Conservation (phyloP, 164 flowering plant species). For the Nelumbo lutea region DNA sequence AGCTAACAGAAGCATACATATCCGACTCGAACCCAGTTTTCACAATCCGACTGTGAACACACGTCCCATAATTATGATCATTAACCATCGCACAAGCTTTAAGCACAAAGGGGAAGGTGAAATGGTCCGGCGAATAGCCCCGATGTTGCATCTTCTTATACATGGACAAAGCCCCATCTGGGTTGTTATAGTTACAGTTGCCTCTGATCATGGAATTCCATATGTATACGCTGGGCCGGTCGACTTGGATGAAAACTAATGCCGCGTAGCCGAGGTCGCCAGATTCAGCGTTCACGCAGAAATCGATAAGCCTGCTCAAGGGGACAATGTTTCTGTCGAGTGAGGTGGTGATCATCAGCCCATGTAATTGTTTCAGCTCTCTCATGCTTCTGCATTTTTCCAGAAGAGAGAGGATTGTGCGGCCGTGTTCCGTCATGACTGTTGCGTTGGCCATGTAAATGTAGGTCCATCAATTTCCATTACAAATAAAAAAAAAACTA, state of each 20-base stretch:
- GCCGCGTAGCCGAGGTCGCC: conserved; percentile 18
- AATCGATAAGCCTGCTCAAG: conserved; percentile 22
- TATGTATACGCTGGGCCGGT: conserved; percentile 22
- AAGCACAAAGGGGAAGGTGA: conserved; percentile 30
- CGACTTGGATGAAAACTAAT: conserved; percentile 15
- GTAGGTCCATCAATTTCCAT: too few relatives aligned
- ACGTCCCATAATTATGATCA: conserved; percentile 9
- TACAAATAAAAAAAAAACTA: too few relatives aligned
- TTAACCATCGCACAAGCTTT: conserved; percentile 14
- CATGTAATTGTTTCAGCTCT: conserved; percentile 23
- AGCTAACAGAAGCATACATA: conserved; percentile 21
- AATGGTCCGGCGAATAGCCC: conserved; percentile 23
- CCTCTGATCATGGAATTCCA: conserved; percentile 30
- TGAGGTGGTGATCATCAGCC: conserved; percentile 19
- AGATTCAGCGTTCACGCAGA: conserved; percentile 15
- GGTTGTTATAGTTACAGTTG: conserved; percentile 7
- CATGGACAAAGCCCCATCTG: conserved; percentile 10
- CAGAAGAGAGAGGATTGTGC: conserved; percentile 11
- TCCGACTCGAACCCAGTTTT: conserved; percentile 25
- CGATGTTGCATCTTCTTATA: conserved; percentile 22
- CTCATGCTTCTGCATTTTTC: conserved; percentile 19
- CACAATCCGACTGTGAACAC: conserved; percentile 20
- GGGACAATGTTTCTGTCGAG: conserved; percentile 13
- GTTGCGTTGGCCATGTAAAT: neutral
- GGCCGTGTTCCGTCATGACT: conserved; percentile 4